Evolutionary conservation across 2,329 filamentous ascomycete genomes (phyloP).

Genomic region (Chlorencoelia australis): DNA sequence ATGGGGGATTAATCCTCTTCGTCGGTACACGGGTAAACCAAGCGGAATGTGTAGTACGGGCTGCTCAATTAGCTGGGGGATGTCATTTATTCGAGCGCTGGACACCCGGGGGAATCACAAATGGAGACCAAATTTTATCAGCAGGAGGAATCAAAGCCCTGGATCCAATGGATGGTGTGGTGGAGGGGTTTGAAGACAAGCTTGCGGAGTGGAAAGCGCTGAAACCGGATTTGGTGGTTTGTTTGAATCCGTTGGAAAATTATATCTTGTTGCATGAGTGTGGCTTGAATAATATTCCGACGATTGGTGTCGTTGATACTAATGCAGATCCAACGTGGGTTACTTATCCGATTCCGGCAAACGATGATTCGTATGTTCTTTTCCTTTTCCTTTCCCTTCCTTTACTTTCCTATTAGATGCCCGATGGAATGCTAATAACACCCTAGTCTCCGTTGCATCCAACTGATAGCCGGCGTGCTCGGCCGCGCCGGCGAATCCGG

Average conservation of each 20-base stretch:
- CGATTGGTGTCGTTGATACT: conserved; percentile 90
- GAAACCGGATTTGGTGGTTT: conserved; percentile 83
- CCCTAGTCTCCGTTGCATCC: conserved; percentile 64
- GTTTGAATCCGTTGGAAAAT: conserved; percentile 88
- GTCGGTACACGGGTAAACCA: conserved; percentile 81
- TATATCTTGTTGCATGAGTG: conserved; percentile 86
- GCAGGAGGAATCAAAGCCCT: conserved; percentile 63
- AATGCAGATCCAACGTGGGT: conserved; percentile 88
- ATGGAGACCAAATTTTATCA: conserved; percentile 79
- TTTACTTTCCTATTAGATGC: conserved; percentile 8
- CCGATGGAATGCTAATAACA: conserved; percentile 18
- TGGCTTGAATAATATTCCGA: conserved; percentile 76
- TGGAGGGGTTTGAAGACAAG: conserved; percentile 55
- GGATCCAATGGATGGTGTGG: conserved; percentile 57
- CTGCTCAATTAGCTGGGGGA: conserved; percentile 65
- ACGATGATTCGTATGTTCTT: conserved; percentile 80
- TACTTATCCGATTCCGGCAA: conserved; percentile 92
- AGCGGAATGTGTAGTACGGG: conserved; percentile 67
- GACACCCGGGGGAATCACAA: conserved; percentile 87
- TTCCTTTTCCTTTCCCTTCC: background rate
- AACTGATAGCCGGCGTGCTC: conserved; percentile 75
- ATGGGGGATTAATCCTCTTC: conserved; percentile 80
- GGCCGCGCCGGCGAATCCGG: conserved; percentile 77
- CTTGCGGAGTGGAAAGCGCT: conserved; percentile 54
- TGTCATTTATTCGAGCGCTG: conserved; percentile 91